Evolutionary conservation across 2,329 filamentous ascomycete species (phyloP).

Genomic region (Bipolaris victoriae): DNA sequence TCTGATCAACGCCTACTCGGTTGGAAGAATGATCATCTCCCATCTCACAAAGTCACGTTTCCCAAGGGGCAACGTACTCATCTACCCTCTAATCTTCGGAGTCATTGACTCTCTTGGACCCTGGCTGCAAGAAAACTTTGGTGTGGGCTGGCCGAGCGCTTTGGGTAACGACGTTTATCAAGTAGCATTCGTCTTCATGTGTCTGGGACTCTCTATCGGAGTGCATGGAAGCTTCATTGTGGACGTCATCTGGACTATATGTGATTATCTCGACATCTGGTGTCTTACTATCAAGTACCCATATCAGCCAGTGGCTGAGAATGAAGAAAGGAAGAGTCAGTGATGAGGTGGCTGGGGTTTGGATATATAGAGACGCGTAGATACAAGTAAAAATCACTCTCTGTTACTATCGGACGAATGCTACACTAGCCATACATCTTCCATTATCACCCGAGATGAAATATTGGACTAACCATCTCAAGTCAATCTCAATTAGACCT

Average conservation of each 20-base stretch:
- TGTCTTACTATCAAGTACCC: conserved; percentile 96
- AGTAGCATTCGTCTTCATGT: conserved; percentile 87
- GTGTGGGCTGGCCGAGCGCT: conserved; percentile 56
- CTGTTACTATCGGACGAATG: too few species aligned
- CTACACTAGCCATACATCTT: too few species aligned
- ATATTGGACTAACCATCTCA: background rate
- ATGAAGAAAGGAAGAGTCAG: conserved; percentile 35
- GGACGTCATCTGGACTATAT: conserved; percentile 96
- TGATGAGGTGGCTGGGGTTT: conserved; percentile 6
- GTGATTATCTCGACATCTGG: conserved; percentile 98
- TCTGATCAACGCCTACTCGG: conserved; percentile 90
- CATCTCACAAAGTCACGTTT: conserved; percentile 88
- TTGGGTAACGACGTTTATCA: conserved; percentile 74
- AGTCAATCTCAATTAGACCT: background rate
- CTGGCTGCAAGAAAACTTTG: conserved; percentile 56
- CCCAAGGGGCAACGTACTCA: conserved; percentile 87
- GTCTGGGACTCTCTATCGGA: conserved; percentile 81
- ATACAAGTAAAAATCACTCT: background rate
- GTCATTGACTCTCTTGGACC: conserved; percentile 83
- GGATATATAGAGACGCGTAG: background rate
- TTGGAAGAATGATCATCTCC: conserved; percentile 93
- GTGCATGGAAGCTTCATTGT: conserved; percentile 98
- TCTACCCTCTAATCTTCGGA: conserved; percentile 76
- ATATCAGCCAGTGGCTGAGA: conserved; percentile 52
- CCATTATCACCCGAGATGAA: background rate